Conservation (phyloP, 1,284 basidiomycete genomes). For the Phylloporus sp. region DNA sequence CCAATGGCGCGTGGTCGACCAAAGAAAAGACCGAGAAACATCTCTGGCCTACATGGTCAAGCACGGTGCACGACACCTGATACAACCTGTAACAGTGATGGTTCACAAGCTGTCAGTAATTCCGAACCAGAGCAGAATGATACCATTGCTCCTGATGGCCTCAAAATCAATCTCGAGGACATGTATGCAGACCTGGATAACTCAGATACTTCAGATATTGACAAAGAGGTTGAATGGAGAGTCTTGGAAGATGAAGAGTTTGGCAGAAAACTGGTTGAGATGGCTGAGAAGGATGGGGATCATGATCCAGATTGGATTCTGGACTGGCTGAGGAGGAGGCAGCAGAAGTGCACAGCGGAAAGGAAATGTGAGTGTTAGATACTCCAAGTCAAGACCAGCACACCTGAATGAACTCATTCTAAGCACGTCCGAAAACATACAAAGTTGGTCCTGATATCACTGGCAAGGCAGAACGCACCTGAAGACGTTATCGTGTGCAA, state of each 20-base stretch:
- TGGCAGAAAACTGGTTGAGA: not conserved
- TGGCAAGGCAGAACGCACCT: not conserved
- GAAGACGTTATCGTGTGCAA: not conserved
- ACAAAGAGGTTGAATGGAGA: not conserved
- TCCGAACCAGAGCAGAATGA: not conserved
- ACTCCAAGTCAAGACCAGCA: not conserved
- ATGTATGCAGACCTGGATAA: not conserved
- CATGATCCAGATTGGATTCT: not conserved
- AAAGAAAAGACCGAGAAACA: not conserved
- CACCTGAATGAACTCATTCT: not conserved
- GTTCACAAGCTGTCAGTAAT: not conserved
- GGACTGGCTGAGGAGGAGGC: not conserved
- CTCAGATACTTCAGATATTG: not conserved
- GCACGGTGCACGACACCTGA: not conserved
- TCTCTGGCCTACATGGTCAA: not conserved
- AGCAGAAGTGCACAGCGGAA: not conserved
- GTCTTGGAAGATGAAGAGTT: not conserved
- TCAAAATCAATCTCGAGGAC: not conserved
- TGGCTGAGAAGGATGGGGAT: not conserved
- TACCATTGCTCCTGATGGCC: not conserved
- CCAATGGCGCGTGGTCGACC: not conserved
- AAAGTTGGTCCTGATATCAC: not conserved
- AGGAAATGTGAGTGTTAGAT: not conserved
- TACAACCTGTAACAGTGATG: not conserved
- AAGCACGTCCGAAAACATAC: not conserved